phyloP scores from a whole-genome alignment of 2,329 filamentous ascomycete genomes.

The Hymenoscyphus infarciens region DNA sequence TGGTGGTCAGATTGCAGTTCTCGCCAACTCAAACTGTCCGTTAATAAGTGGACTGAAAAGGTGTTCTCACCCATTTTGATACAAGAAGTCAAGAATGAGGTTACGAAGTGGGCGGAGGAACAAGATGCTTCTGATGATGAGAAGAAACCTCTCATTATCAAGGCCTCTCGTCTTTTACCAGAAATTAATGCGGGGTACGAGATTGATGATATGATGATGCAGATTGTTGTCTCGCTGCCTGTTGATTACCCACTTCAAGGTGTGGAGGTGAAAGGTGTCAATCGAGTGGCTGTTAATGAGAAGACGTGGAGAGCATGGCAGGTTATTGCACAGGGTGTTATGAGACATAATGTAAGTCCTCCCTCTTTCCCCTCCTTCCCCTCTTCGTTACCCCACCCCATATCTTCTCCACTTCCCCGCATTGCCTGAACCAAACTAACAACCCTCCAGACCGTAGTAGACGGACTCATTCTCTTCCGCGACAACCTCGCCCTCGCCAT shows the following conservation, averaged over 20 bases:
- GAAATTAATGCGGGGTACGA: conserved; percentile 84
- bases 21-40: conserved; percentile 72
- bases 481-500: conserved; percentile 83
- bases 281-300: conserved; percentile 83
- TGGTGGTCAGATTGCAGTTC: conserved; percentile 84
- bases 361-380: neutral
- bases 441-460: conserved; percentile 56
- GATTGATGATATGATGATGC: conserved; percentile 81
- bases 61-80: conserved; percentile 73
- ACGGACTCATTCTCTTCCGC: conserved; percentile 80
- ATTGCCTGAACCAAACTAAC: too few species aligned
- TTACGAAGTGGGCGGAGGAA: conserved; percentile 60
- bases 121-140: conserved; percentile 47
- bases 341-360: conserved; percentile 71
- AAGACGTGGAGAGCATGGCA: conserved; percentile 93
- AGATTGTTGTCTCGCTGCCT: conserved; percentile 79
- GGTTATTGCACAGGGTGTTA: conserved; percentile 82
- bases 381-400: too few species aligned
- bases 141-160: conserved; percentile 60
- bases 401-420: too few species aligned
- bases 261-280: conserved; percentile 71
- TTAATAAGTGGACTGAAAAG: conserved; percentile 82
- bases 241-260: conserved; percentile 77
- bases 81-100: conserved; percentile 60
- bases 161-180: conserved; percentile 64